These are phyloP conservation scores for Podospora appendiculata DNA, from an alignment of 495 filamentous ascomycete species.

Conservation along the genomic window DNA sequence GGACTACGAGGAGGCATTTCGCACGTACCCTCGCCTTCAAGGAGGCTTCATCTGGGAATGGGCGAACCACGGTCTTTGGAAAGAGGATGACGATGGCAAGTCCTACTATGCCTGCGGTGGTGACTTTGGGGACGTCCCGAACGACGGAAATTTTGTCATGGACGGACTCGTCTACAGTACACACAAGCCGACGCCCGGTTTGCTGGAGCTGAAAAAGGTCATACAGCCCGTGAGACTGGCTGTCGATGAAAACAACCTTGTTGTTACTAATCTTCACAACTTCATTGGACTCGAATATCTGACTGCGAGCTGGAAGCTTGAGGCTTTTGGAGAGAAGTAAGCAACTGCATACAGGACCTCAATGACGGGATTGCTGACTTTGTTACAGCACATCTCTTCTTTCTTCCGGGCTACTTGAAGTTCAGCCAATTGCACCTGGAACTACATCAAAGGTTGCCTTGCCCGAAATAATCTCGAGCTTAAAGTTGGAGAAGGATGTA, in stretches of 20 bases:
- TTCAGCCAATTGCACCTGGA: slow-evolving; percentile 10
- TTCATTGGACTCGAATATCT: slow-evolving; percentile 45
- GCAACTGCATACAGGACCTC: background rate
- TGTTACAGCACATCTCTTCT: slow-evolving; percentile 2
- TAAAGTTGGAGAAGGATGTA: slow-evolving; percentile 5
- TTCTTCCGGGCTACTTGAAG: slow-evolving; percentile 8
- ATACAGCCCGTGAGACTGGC: slow-evolving; percentile 45
- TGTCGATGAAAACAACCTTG: slow-evolving; percentile 14
- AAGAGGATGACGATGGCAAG: slow-evolving; percentile 37
- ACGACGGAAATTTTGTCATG: slow-evolving; percentile 59
- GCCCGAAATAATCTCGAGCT: background rate
- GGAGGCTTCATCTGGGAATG: slow-evolving; percentile 71
- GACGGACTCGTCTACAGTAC: slow-evolving; percentile 54
- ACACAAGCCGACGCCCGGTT: slow-evolving; percentile 51
- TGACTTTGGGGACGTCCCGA: slow-evolving; percentile 59
- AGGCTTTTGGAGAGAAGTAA: slow-evolving; percentile 12
- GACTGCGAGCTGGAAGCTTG: slow-evolving; percentile 10
- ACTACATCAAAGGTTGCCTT: slow-evolving; percentile 1
- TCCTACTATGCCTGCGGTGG: slow-evolving; percentile 60
- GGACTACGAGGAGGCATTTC: slow-evolving; percentile 57
- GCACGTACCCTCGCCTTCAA: slow-evolving; percentile 48
- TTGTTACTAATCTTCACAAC: slow-evolving; percentile 44
- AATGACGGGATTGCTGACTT: background rate
- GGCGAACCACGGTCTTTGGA: slow-evolving; percentile 60
- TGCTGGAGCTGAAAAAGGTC: slow-evolving; percentile 55